phyloP scores from a whole-genome alignment of 768 basidiomycete species.

The Crassisporium funariophilum region DNA sequence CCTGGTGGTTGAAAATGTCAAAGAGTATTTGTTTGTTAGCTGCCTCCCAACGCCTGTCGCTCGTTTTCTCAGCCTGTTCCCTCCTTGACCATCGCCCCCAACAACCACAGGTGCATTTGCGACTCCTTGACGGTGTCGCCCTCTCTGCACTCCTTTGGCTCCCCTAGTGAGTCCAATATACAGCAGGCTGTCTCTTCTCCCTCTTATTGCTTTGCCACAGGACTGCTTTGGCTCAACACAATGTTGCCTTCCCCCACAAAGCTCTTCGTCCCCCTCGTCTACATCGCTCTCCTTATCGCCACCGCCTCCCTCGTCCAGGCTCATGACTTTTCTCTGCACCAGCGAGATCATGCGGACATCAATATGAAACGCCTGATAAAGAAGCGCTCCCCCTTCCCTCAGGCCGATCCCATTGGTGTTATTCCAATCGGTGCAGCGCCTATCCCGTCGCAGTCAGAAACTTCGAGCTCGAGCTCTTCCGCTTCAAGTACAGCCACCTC shows the following conservation, averaged over 20 bases:
- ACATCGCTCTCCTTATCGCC: slow-evolving; percentile 55
- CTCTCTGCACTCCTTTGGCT: slow-evolving; percentile 7
- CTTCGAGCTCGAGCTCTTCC: no score
- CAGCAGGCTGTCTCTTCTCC: slow-evolving; percentile 11
- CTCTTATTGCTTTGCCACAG: no score
- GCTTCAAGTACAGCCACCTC: no score
- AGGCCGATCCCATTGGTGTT: slow-evolving; percentile 13
- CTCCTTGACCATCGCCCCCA: no score
- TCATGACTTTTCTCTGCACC: slow-evolving; percentile 42
- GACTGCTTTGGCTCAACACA: no score
- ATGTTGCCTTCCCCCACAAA: slow-evolving; percentile 53
- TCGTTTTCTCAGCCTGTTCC: slow-evolving; percentile 12
- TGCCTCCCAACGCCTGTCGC: slow-evolving; percentile 7
- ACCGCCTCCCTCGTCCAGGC: slow-evolving; percentile 43
- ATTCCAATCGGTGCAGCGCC: slow-evolving; percentile 38
- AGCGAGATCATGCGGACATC: slow-evolving; percentile 54
- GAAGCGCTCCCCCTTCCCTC: slow-evolving; percentile 53
- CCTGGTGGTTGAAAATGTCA: slow-evolving; percentile 12
- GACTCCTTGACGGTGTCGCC: slow-evolving; percentile 31
- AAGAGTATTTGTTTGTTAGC: neutral
- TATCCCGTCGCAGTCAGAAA: no score
- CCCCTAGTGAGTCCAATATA: slow-evolving; percentile 3
- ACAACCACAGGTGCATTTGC: no score
- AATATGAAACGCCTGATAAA: slow-evolving; percentile 64
- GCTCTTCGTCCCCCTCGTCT: slow-evolving; percentile 63